These are phyloP conservation scores for Apophysomyces trapeziformis DNA, from an alignment of 371 early-diverging fungal genomes.

Conservation along the genomic window DNA sequence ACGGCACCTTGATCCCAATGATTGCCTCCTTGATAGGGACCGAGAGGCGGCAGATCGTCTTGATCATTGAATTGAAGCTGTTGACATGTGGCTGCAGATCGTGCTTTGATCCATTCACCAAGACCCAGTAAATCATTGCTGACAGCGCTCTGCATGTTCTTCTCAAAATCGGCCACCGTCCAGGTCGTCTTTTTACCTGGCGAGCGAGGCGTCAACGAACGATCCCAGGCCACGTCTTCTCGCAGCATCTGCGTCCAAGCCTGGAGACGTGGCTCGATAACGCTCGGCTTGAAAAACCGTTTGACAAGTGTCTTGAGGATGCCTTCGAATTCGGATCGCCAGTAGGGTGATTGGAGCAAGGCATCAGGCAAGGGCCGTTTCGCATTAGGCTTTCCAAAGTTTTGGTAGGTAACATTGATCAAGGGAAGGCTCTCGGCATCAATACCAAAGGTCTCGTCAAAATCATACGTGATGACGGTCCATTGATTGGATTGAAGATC, in stretches of 20 bases:
- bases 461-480: constrained; percentile 58
- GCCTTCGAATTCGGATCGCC: constrained; percentile 47
- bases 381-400: constrained; percentile 41
- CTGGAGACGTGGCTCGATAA: constrained; percentile 49
- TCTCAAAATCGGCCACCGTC: constrained; percentile 47
- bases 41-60: constrained; percentile 45
- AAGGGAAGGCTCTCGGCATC: constrained; percentile 9
- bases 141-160: constrained; percentile 38
- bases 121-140: constrained; percentile 25
- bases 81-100: constrained; percentile 31
- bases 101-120: constrained; percentile 38
- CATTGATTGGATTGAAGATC: constrained; percentile 50
- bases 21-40: constrained; percentile 36
- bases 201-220: constrained; percentile 38
- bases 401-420: constrained; percentile 42
- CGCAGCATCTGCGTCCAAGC: constrained; percentile 55
- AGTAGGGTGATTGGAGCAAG: constrained; percentile 49
- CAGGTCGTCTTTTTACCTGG: constrained; percentile 46
- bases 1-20: constrained; percentile 30
- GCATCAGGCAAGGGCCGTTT: constrained; percentile 39
- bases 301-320: constrained; percentile 56
- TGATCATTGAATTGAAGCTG: constrained; percentile 40
- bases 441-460: constrained; percentile 61
- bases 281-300: constrained; percentile 58
- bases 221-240: constrained; percentile 61